Percentiles rank a stretch among this genome's conserved stretches.
Conservation (phyloP, 495 filamentous ascomycete genomes). For the Hypoxylon lienhwacheense region DNA sequence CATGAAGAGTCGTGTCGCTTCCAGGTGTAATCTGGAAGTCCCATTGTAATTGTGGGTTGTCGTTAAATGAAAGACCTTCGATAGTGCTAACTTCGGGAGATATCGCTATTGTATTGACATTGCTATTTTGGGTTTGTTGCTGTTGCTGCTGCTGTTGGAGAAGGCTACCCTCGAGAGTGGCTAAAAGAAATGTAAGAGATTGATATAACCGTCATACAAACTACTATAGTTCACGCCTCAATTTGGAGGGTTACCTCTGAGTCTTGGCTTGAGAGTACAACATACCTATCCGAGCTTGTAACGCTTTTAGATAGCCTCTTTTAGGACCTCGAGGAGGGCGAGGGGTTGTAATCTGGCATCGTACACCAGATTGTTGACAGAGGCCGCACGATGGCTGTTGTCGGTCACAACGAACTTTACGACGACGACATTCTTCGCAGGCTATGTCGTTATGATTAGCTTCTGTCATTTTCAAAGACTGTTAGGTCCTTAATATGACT, state of each 20-base stretch:
- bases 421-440: constrained; percentile 35
- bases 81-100: constrained; percentile 18
- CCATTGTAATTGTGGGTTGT: constrained; percentile 22
- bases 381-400: constrained; percentile 31
- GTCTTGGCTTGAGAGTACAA: background rate
- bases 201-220: no score
- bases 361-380: constrained; percentile 27
- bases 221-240: no score
- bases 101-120: constrained; percentile 8
- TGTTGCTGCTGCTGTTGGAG: constrained; percentile 30
- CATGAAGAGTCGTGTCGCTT: constrained; percentile 13
- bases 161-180: constrained; percentile 28
- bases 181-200: background rate
- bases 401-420: constrained; percentile 32
- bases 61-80: constrained; percentile 19
- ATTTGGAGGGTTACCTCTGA: no score
- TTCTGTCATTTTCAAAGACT: no score
- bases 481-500: background rate
- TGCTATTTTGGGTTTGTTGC: background rate
- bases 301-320: constrained; percentile 29
- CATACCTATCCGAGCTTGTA: constrained; percentile 35
- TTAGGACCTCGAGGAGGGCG: constrained; percentile 31
- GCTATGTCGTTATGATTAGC: no score
- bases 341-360: constrained; percentile 29
- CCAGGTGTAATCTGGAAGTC: constrained; percentile 27